These are phyloP conservation scores for Peniophora sp. DNA, from an alignment of 1,284 basidiomycete genomes.

Conservation along the genomic window DNA sequence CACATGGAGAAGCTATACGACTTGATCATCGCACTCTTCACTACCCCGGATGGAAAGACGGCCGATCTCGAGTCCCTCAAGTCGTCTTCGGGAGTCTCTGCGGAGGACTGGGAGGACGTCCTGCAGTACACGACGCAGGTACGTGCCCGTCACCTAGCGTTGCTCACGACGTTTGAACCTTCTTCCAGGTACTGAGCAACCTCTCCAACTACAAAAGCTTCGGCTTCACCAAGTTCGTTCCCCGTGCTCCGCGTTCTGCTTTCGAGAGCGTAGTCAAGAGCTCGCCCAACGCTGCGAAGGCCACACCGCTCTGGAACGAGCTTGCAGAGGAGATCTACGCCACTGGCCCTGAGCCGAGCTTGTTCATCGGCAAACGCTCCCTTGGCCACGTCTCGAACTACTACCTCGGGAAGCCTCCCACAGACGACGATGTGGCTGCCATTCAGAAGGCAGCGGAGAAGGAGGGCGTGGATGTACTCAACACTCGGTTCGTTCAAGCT, in stretches of 20 bases:
- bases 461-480: slow-evolving; percentile 63
- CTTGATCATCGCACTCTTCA: slow-evolving; percentile 59
- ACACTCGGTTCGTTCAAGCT: slow-evolving; percentile 62
- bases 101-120: slow-evolving; percentile 59
- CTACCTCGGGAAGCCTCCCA: slow-evolving; percentile 64
- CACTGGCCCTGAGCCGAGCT: slow-evolving; percentile 48
- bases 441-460: slow-evolving; percentile 71
- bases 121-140: slow-evolving; percentile 72
- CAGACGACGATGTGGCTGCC: slow-evolving; percentile 66
- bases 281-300: slow-evolving; percentile 49
- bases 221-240: slow-evolving; percentile 78
- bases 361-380: slow-evolving; percentile 72
- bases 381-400: slow-evolving; percentile 77
- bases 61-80: slow-evolving; percentile 49
- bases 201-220: slow-evolving; percentile 75
- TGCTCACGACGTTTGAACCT: slow-evolving; percentile 5
- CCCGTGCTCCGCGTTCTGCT: slow-evolving; percentile 51
- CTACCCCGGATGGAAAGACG: slow-evolving; percentile 46
- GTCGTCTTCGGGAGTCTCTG: slow-evolving; percentile 39
- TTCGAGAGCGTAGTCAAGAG: slow-evolving; percentile 58
- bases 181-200: slow-evolving; percentile 59
- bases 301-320: slow-evolving; percentile 56
- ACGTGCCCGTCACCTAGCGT: slow-evolving; percentile 8
- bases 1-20: slow-evolving; percentile 57
- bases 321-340: slow-evolving; percentile 70